These are phyloP conservation scores for Hirsutella thompsonii DNA, from an alignment of 2,329 filamentous ascomycete species.

Conservation along the genomic window DNA sequence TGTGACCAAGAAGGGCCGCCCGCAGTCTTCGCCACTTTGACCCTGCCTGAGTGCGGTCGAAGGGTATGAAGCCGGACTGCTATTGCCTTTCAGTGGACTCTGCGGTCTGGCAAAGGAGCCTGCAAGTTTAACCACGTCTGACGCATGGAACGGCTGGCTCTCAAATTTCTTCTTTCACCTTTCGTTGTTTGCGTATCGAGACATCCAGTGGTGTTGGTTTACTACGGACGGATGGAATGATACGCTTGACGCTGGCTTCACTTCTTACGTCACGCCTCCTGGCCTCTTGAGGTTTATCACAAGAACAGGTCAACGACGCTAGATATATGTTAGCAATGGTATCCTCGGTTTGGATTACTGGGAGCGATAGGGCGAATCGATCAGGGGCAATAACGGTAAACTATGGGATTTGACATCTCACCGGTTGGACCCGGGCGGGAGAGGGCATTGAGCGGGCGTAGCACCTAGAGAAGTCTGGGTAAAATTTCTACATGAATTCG, in stretches of 20 bases:
- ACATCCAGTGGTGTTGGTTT: constrained; percentile 13
- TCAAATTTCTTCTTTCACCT: constrained; percentile 29
- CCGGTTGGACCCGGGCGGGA: not conserved
- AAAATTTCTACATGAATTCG: no score
- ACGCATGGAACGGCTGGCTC: constrained; percentile 37
- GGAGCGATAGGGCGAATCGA: not conserved
- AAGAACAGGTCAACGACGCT: not conserved
- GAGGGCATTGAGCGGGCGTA: not conserved
- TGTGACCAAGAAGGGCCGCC: constrained; percentile 14
- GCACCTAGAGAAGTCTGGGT: no score
- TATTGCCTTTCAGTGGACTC: constrained; percentile 13
- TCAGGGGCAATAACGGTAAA: not conserved
- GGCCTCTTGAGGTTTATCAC: not conserved
- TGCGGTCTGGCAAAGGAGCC: constrained; percentile 23
- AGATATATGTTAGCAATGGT: not conserved
- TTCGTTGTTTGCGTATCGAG: constrained; percentile 15
- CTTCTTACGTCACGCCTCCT: constrained; percentile 5
- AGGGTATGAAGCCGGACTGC: constrained; percentile 3
- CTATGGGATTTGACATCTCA: not conserved
- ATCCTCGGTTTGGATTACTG: not conserved
- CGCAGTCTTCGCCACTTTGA: constrained; percentile 10
- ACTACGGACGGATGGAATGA: constrained; percentile 11
- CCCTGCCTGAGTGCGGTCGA: constrained; percentile 10
- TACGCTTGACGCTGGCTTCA: constrained; percentile 6
- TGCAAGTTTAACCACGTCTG: constrained; percentile 34